These are phyloP conservation scores for Xylariaceae sp. DNA, from an alignment of 2,329 filamentous ascomycete genomes.

Conservation along the genomic window DNA sequence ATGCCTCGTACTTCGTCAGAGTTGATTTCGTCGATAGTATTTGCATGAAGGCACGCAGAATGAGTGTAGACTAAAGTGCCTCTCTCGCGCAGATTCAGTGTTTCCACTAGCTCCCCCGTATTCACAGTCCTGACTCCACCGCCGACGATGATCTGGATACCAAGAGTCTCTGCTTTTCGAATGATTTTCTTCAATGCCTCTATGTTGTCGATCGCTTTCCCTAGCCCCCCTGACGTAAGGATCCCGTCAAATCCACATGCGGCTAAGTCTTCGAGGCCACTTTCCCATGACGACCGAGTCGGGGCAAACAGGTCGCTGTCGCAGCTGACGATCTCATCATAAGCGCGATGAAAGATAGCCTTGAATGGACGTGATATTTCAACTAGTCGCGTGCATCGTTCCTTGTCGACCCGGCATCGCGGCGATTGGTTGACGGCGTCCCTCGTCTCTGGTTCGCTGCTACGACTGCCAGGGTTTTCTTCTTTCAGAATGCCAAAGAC, in stretches of 20 bases:
- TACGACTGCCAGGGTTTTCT: neutral
- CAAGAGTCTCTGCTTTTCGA: slow-evolving; percentile 16
- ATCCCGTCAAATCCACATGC: slow-evolving; percentile 49
- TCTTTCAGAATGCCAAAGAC: slow-evolving; percentile 50
- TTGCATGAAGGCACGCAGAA: slow-evolving; percentile 41
- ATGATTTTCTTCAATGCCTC: slow-evolving; percentile 38
- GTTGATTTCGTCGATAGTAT: slow-evolving; percentile 24
- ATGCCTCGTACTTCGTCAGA: slow-evolving; percentile 28
- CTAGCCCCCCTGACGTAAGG: slow-evolving; percentile 52
- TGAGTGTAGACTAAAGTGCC: slow-evolving; percentile 42
- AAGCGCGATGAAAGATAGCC: slow-evolving; percentile 57
- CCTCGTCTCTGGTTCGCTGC: too few species aligned
- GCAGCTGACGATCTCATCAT: slow-evolving; percentile 45
- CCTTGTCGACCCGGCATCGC: slow-evolving; percentile 37
- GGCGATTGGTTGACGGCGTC: neutral
- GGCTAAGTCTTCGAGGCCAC: slow-evolving; percentile 36
- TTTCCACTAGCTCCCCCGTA: slow-evolving; percentile 28
- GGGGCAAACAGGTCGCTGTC: slow-evolving; percentile 1
- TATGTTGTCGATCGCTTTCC: slow-evolving; percentile 40
- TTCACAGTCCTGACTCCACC: slow-evolving; percentile 50
- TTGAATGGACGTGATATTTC: slow-evolving; percentile 39
- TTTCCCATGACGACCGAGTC: slow-evolving; percentile 17
- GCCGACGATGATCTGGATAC: slow-evolving; percentile 50
- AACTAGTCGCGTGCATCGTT: slow-evolving; percentile 41
- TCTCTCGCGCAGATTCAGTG: slow-evolving; percentile 26